Conservation (phyloP, 805 yeast genomes). For the Yarrowia deformans region DNA sequence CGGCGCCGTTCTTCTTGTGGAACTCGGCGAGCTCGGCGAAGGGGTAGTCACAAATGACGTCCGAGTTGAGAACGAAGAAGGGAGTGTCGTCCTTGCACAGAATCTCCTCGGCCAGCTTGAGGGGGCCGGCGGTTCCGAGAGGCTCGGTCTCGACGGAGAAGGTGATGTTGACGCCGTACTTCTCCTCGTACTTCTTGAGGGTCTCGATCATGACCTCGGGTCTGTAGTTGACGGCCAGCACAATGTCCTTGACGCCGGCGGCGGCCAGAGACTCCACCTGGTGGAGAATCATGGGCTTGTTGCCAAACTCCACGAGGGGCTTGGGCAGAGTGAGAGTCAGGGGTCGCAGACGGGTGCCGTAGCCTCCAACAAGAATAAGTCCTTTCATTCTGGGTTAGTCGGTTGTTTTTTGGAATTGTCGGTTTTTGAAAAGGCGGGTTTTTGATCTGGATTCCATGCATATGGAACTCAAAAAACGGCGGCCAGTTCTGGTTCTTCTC, state of each 20-base stretch:
- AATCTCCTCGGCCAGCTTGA: slow-evolving; percentile 93
- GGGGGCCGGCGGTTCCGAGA: slow-evolving; percentile 99
- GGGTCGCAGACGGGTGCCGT: slow-evolving; percentile 99
- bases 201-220: slow-evolving; percentile 99
- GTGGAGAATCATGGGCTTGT: slow-evolving; percentile 98
- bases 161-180: slow-evolving; percentile 92
- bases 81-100: slow-evolving; percentile 95
- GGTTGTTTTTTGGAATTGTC: neutral
- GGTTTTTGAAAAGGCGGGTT: neutral
- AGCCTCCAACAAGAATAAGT: slow-evolving; percentile 98
- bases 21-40: slow-evolving; percentile 88
- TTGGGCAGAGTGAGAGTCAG: slow-evolving; percentile 93
- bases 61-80: slow-evolving; percentile 96
- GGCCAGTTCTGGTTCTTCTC: neutral
- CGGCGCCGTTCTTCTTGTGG: slow-evolving; percentile 96
- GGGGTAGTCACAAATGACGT: slow-evolving; percentile 98
- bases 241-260: slow-evolving; percentile 99
- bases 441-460: slow-evolving; percentile 9
- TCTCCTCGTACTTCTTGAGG: slow-evolving; percentile 89
- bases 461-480: neutral
- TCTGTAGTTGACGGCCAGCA: slow-evolving; percentile 97
- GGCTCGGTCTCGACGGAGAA: slow-evolving; percentile 99
- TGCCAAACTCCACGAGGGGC: slow-evolving; percentile 97
- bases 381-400: slow-evolving; percentile 71
- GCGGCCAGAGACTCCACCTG: slow-evolving; percentile 97